Conservation (phyloP, 1,139 yeast genomes). For the Meyerozyma carpophila region DNA sequence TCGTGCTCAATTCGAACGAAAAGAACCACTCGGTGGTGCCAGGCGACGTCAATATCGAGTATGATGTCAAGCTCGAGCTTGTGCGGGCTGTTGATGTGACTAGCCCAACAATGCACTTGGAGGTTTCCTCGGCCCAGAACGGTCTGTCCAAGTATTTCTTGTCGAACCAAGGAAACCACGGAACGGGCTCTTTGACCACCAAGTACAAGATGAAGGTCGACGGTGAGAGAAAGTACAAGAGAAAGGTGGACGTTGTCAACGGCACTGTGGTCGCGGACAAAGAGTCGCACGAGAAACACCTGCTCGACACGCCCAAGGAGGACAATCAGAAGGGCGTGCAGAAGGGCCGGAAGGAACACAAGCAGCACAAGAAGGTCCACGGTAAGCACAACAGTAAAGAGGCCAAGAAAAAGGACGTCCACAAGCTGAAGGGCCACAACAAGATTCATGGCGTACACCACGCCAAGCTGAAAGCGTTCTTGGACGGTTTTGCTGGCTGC, state of each 20-base stretch:
- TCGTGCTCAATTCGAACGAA: constrained; percentile 12
- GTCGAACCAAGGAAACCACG: constrained; percentile 47
- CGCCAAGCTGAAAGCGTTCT: too few species aligned
- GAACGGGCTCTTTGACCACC: constrained; percentile 37
- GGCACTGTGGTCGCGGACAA: constrained; percentile 28
- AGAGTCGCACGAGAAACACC: background rate
- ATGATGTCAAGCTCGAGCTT: constrained; percentile 11
- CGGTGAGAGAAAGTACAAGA: constrained; percentile 23
- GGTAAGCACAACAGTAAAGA: background rate
- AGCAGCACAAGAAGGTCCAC: background rate
- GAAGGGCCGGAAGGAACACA: background rate
- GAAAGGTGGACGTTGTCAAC: constrained; percentile 39
- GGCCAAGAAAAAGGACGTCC: background rate
- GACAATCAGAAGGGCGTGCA: background rate
- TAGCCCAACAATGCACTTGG: constrained; percentile 17
- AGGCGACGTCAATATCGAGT: constrained; percentile 14
- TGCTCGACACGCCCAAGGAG: background rate
- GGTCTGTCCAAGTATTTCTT: constrained; percentile 47
- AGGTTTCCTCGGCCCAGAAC: constrained; percentile 21
- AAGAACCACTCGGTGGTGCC: constrained; percentile 6
- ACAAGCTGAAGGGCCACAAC: background rate
- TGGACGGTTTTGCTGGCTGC: too few species aligned
- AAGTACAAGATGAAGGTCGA: constrained; percentile 29
- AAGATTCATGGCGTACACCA: background rate
- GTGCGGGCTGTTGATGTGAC: constrained; percentile 13